Conservation (phyloP, 208 protist species). For the Trypanosoma platydactyli region DNA sequence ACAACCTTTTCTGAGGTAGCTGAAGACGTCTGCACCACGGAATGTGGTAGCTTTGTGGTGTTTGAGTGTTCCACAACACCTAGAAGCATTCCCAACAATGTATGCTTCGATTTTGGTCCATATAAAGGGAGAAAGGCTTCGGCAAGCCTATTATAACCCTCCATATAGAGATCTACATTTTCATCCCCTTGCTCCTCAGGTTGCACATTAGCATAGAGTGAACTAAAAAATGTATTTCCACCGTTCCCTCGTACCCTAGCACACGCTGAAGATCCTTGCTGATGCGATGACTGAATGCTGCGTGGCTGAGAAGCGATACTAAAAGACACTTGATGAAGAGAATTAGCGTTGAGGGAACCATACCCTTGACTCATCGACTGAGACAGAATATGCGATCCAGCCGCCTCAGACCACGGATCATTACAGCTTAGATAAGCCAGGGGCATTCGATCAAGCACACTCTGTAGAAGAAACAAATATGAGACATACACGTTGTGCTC, state of each 20-base stretch:
- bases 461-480: slow-evolving; percentile 69
- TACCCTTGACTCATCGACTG: slow-evolving; percentile 69
- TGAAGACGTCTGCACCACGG: background rate
- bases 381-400: slow-evolving; percentile 51
- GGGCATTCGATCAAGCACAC: slow-evolving; percentile 58
- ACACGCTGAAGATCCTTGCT: slow-evolving; percentile 22
- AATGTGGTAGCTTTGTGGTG: background rate
- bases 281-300: slow-evolving; percentile 44
- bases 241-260: slow-evolving; percentile 8
- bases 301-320: background rate
- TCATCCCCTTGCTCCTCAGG: slow-evolving; percentile 21
- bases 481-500: slow-evolving; percentile 75
- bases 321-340: slow-evolving; percentile 58
- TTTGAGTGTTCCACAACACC: slow-evolving; percentile 54
- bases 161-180: slow-evolving; percentile 52
- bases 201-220: slow-evolving; percentile 36
- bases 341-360: slow-evolving; percentile 82
- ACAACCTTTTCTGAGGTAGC: background rate
- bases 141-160: slow-evolving; percentile 66
- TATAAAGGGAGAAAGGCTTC: slow-evolving; percentile 62
- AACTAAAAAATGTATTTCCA: slow-evolving; percentile 36
- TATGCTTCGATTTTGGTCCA: slow-evolving; percentile 37
- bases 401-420: slow-evolving; percentile 40
- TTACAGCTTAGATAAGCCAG: slow-evolving; percentile 43
- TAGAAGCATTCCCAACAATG: slow-evolving; percentile 57